A percentile compares a stretch with the other conserved stretches of the same genome.
phyloP scores from a whole-genome alignment of 1,139 yeast genomes.

The Geotrichum restrictum region DNA sequence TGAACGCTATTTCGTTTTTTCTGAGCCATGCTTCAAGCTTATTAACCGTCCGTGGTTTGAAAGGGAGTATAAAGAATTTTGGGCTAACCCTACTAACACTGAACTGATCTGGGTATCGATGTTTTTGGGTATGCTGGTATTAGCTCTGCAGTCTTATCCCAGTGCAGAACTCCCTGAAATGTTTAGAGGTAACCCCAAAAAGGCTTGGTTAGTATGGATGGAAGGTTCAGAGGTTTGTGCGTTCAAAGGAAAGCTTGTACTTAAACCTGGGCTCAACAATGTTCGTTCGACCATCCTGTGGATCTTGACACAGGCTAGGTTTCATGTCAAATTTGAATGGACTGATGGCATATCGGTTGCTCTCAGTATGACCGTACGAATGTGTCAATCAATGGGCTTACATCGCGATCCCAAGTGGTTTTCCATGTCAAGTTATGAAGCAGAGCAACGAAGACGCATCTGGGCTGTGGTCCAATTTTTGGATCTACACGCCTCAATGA shows the following conservation, averaged over 20 bases:
- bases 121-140: constrained; percentile 33
- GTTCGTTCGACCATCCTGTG: constrained; percentile 35
- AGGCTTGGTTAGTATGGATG: constrained; percentile 33
- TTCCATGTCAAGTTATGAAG: constrained; percentile 33
- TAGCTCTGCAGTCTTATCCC: constrained; percentile 33
- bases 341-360: constrained; percentile 33
- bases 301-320: constrained; percentile 32
- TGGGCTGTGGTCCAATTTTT: constrained; percentile 33
- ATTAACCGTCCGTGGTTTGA: constrained; percentile 35
- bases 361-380: constrained; percentile 32
- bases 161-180: constrained; percentile 25
- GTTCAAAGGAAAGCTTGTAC: constrained; percentile 33
- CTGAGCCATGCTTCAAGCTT: constrained; percentile 33
- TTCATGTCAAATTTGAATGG: constrained; percentile 28
- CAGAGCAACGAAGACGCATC: constrained; percentile 35
- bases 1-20: constrained; percentile 32
- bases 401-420: constrained; percentile 40
- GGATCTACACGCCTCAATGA: constrained; percentile 33
- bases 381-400: constrained; percentile 37
- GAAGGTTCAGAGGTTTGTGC: constrained; percentile 35
- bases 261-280: constrained; percentile 35
- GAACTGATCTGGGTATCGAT: constrained; percentile 36
- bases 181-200: constrained; percentile 25
- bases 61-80: constrained; percentile 32
- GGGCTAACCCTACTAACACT: constrained; percentile 32